phyloP scores from a whole-genome alignment of 1,139 yeast genomes.

The Yamadazyma jaroonii region DNA sequence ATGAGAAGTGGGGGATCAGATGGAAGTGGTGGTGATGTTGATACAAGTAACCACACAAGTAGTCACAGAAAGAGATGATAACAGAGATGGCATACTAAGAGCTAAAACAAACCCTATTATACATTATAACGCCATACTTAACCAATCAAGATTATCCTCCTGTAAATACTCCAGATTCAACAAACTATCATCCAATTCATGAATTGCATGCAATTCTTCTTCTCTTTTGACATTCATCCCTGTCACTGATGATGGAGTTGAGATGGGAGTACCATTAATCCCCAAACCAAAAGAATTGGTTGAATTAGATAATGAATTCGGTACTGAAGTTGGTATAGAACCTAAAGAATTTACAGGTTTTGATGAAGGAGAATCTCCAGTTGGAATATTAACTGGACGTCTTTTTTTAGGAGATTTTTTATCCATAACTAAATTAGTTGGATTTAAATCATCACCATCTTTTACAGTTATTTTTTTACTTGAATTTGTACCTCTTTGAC shows the following conservation, averaged over 20 bases:
- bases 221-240: conserved; percentile 8
- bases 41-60: too few relatives aligned
- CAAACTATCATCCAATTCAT: conserved; percentile 17
- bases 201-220: conserved; percentile 17
- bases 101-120: too few relatives aligned
- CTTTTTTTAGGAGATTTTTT: conserved; percentile 15
- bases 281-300: conserved; percentile 11
- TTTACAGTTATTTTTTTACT: conserved; percentile 11
- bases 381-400: conserved; percentile 12
- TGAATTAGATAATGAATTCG: background rate
- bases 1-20: background rate
- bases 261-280: conserved; percentile 5
- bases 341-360: background rate
- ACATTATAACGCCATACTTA: conserved; percentile 31
- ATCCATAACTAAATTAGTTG: conserved; percentile 23
- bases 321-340: background rate
- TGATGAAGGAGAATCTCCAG: background rate
- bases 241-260: conserved; percentile 11
- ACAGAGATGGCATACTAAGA: too few relatives aligned
- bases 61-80: too few relatives aligned
- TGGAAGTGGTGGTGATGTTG: too few relatives aligned
- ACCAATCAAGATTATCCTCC: conserved; percentile 36
- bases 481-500: conserved; percentile 23
- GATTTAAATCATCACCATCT: conserved; percentile 41
- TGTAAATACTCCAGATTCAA: conserved; percentile 16